These are phyloP conservation scores for Alopecurus myosuroides DNA, from an alignment of 176 grass and related monocot genomes.

Conservation along the genomic window DNA sequence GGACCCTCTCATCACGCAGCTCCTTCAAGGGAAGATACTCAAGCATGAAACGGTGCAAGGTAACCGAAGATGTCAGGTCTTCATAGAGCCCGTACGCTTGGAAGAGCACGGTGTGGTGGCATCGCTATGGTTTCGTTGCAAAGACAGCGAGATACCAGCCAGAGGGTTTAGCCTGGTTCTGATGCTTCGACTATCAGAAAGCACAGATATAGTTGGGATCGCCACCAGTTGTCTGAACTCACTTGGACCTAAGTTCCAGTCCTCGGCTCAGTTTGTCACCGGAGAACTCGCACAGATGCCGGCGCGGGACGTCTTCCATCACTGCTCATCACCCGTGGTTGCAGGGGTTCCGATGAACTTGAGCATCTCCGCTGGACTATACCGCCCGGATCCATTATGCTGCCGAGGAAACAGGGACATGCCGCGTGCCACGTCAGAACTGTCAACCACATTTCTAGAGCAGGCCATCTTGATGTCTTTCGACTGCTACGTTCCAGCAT, in stretches of 20 bases:
- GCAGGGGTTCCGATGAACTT: neutral
- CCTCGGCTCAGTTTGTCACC: neutral
- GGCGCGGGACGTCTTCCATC: too few species aligned
- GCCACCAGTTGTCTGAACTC: neutral
- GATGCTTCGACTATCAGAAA: neutral
- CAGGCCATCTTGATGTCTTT: too few species aligned
- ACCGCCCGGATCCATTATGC: neutral
- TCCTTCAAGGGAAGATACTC: neutral
- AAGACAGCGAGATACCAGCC: neutral
- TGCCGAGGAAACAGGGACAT: neutral
- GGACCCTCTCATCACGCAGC: neutral
- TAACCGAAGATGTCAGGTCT: neutral
- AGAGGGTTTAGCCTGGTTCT: neutral
- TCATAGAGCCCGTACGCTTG: neutral
- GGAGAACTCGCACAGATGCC: neutral
- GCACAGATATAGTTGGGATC: neutral
- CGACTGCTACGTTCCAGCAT: too few species aligned
- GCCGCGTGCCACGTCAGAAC: too few species aligned
- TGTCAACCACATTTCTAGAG: too few species aligned
- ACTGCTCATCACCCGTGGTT: neutral
- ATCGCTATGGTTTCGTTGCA: neutral
- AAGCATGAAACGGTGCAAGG: neutral
- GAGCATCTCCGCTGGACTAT: neutral
- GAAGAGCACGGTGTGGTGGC: neutral
- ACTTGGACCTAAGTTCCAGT: neutral